These are phyloP conservation scores for Clarireedia paspali DNA, from an alignment of 2,329 filamentous ascomycete genomes.

Conservation along the genomic window DNA sequence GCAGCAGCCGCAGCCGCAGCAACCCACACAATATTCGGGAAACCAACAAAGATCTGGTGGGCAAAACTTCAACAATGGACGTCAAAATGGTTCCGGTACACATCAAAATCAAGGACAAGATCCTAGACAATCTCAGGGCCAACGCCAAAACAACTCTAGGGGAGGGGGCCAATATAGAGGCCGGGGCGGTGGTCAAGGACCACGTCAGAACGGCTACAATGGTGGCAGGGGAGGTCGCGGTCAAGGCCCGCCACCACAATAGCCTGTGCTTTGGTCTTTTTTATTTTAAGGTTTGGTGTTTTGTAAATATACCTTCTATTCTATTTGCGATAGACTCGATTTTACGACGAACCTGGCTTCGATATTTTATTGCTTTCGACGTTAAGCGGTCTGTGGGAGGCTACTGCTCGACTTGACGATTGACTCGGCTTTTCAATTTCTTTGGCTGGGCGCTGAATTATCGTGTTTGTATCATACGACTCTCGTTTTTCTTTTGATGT, in stretches of 20 bases:
- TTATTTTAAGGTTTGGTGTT: constrained; percentile 17
- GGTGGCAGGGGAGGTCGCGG: constrained; percentile 28
- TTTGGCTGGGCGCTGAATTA: constrained; percentile 16
- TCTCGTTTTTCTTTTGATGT: constrained; percentile 20
- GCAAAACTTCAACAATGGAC: constrained; percentile 19
- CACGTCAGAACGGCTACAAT: constrained; percentile 25
- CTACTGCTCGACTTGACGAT: constrained; percentile 11
- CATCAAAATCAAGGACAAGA: constrained; percentile 23
- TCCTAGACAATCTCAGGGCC: constrained; percentile 17
- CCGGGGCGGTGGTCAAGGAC: constrained; percentile 21
- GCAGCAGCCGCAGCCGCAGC: background rate
- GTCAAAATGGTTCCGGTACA: constrained; percentile 21
- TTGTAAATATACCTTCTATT: constrained; percentile 30
- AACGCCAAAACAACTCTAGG: constrained; percentile 6
- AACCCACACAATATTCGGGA: constrained; percentile 20
- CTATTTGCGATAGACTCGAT: constrained; percentile 26
- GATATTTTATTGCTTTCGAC: constrained; percentile 17
- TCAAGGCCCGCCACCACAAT: constrained; percentile 25
- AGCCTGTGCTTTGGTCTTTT: constrained; percentile 12
- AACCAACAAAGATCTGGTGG: constrained; percentile 18
- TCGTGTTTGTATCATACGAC: constrained; percentile 30
- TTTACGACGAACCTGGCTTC: constrained; percentile 12
- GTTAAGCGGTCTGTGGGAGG: constrained; percentile 15
- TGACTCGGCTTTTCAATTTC: constrained; percentile 15
- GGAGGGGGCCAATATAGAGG: constrained; percentile 14